Evolutionary conservation across 805 yeast species (phyloP).

Genomic region (Clavispora fructus): DNA sequence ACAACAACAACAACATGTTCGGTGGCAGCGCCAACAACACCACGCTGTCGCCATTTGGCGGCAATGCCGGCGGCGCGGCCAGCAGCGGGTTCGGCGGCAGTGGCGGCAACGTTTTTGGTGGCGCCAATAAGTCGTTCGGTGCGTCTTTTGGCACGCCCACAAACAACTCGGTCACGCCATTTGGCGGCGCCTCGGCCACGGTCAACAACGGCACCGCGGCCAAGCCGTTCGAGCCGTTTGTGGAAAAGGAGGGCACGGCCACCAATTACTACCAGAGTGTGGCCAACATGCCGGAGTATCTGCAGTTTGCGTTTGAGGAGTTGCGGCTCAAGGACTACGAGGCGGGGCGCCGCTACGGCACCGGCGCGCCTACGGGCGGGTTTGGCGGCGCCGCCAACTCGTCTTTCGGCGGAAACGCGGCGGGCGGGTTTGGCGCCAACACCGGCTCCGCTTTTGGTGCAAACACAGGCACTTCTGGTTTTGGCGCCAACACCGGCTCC

Average conservation of each 20-base stretch:
- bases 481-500: constrained; percentile 18
- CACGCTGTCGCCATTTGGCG: constrained; percentile 15
- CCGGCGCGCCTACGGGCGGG: constrained; percentile 23
- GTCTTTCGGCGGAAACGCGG: constrained; percentile 13
- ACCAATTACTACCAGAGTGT: constrained; percentile 64
- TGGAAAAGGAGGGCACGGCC: constrained; percentile 66
- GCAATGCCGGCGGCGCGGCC: constrained; percentile 9
- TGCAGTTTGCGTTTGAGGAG: constrained; percentile 78
- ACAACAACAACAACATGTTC: constrained; percentile 21
- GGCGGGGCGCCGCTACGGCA: constrained; percentile 62
- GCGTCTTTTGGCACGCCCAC: constrained; percentile 18
- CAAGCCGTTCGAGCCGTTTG: constrained; percentile 62
- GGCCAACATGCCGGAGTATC: constrained; percentile 86
- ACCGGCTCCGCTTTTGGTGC: constrained; percentile 19
- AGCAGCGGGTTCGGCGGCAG: constrained; percentile 17
- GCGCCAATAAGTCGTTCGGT: constrained; percentile 14
- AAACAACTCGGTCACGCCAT: constrained; percentile 14
- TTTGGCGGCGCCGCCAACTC: constrained; percentile 14
- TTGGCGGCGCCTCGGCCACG: constrained; percentile 17
- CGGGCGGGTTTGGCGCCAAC: constrained; percentile 10
- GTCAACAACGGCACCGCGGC: constrained; percentile 63
- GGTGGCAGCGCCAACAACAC: constrained; percentile 17
- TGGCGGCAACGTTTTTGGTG: constrained; percentile 10
- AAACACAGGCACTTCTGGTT: constrained; percentile 16
- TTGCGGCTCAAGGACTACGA: constrained; percentile 84